Percentiles rank a stretch among this genome's conserved stretches.
Evolutionary conservation across 169 alveolate genomes (phyloP).

Genomic region (Toxoplasma gondii): DNA sequence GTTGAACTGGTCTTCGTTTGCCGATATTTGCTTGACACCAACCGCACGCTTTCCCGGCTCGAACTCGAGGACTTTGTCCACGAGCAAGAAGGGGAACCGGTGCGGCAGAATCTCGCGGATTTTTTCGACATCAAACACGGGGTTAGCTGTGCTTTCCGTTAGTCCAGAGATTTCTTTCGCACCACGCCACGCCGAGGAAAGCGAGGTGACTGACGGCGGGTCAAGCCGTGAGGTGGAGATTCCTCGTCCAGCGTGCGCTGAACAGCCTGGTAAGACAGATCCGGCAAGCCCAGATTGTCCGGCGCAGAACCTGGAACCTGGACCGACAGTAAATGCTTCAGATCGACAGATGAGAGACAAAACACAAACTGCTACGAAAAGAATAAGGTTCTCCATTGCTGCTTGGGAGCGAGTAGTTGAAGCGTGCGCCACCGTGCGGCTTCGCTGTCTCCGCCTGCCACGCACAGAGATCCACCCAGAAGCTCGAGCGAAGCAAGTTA

Average conservation of each 20-base stretch:
- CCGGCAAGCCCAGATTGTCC: not conserved
- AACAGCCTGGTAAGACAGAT: not conserved
- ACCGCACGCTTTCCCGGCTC: conserved; percentile 73
- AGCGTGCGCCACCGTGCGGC: not conserved
- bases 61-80: conserved; percentile 75
- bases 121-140: conserved; percentile 66
- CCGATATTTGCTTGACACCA: conserved; percentile 74
- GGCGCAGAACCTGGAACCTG: conserved; percentile 1
- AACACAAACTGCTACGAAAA: not conserved
- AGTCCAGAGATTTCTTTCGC: conserved; percentile 13
- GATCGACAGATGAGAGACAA: not conserved
- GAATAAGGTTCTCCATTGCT: not conserved
- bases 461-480: not conserved
- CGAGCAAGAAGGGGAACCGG: conserved; percentile 76
- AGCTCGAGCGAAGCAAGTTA: not conserved
- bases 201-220: not conserved
- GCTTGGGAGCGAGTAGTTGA: not conserved
- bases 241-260: not conserved
- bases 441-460: not conserved
- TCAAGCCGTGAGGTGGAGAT: not conserved
- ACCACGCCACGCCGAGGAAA: conserved; percentile 4
- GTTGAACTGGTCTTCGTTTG: conserved; percentile 74
- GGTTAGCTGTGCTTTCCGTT: not conserved
- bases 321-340: not conserved
- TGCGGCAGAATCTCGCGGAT: conserved; percentile 74